A percentile compares a stretch with the other conserved stretches of the same genome.
Conservation (phyloP, 106 monocot species). For the Posidonia australis region DNA sequence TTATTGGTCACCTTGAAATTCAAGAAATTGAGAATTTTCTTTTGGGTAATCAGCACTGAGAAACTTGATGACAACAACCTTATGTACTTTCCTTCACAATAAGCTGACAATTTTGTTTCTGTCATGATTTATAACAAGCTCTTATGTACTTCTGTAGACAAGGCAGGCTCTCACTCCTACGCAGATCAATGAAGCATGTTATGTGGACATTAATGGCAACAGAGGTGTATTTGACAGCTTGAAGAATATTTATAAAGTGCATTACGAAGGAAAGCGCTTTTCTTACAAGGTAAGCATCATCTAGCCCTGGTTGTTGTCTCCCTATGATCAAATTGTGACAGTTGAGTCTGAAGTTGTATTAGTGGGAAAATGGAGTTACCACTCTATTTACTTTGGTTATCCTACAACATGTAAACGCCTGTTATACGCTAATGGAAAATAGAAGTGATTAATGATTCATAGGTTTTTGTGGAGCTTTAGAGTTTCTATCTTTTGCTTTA, state of each 20-base stretch:
- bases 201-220: slow-evolving; percentile 74
- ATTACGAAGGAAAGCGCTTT: slow-evolving; percentile 71
- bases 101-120: too few relatives aligned
- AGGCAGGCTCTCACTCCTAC: slow-evolving; percentile 65
- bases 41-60: neutral
- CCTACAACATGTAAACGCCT: too few relatives aligned
- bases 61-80: too few relatives aligned
- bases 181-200: slow-evolving; percentile 69
- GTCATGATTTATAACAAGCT: neutral
- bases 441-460: too few relatives aligned
- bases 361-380: neutral
- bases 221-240: slow-evolving; percentile 81
- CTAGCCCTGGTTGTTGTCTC: neutral
- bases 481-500: too few relatives aligned
- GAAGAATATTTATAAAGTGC: slow-evolving; percentile 83
- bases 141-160: slow-evolving; percentile 41
- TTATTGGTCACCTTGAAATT: neutral
- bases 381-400: too few relatives aligned
- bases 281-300: slow-evolving; percentile 67
- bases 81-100: too few relatives aligned
- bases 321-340: neutral
- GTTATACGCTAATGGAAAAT: too few relatives aligned
- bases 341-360: neutral
- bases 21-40: neutral
- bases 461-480: too few relatives aligned